phyloP scores from a whole-genome alignment of 1,284 basidiomycete species.

The Leccinum fuscescens region DNA sequence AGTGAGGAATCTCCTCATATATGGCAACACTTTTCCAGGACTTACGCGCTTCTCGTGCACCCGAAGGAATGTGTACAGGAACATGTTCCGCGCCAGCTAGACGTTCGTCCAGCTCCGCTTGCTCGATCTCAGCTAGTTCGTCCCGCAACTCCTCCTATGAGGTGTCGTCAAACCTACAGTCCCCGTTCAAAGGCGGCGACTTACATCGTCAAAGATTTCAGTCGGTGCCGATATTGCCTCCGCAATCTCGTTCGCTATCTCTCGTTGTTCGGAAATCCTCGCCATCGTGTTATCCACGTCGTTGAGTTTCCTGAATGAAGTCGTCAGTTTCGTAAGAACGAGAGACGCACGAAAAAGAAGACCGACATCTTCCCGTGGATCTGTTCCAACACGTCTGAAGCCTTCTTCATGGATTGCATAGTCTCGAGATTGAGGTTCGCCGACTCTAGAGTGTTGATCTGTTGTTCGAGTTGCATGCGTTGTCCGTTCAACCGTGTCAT shows the following conservation, averaged over 20 bases:
- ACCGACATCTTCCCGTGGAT: constrained; percentile 88
- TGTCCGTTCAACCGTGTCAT: constrained; percentile 86
- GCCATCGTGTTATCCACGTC: constrained; percentile 94
- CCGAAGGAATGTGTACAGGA: constrained; percentile 82
- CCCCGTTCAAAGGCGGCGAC: constrained; percentile 18
- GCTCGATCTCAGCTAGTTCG: constrained; percentile 89
- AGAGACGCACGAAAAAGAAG: constrained; percentile 36
- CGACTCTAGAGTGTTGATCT: constrained; percentile 96
- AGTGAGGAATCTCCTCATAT: constrained; percentile 6
- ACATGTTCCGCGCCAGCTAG: constrained; percentile 89
- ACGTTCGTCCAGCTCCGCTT: constrained; percentile 87
- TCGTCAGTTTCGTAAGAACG: constrained; percentile 1
- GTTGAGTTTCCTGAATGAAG: constrained; percentile 69
- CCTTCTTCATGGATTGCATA: constrained; percentile 97
- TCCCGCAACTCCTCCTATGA: constrained; percentile 77
- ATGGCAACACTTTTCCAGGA: constrained; percentile 13
- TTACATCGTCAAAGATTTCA: constrained; percentile 73
- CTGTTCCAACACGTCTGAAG: constrained; percentile 84
- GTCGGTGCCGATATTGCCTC: constrained; percentile 88
- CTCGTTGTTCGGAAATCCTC: constrained; percentile 88
- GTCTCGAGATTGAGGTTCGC: constrained; percentile 99
- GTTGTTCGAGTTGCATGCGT: constrained; percentile 91
- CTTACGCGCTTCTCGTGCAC: constrained; percentile 60
- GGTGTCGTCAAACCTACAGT: constrained; percentile 10
- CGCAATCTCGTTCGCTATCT: constrained; percentile 93